Percentiles rank a stretch among this genome's conserved stretches.
These are phyloP conservation scores for Bjerkandera adusta DNA, from an alignment of 1,284 basidiomycete genomes.

Conservation along the genomic window DNA sequence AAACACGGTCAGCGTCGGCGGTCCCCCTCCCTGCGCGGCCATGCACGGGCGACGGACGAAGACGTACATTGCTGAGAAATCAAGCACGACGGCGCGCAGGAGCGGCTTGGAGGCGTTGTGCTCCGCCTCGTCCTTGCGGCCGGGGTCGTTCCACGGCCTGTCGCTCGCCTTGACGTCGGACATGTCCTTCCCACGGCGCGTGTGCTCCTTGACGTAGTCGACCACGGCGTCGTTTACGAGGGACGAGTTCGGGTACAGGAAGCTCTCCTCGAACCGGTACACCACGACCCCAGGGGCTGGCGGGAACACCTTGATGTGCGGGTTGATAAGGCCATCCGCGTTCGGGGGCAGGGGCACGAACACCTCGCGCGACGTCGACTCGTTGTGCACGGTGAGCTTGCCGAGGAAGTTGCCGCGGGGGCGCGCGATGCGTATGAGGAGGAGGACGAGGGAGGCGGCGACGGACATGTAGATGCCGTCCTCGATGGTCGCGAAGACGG, in stretches of 20 bases:
- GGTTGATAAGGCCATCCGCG: constrained; percentile 56
- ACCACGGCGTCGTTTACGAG: constrained; percentile 76
- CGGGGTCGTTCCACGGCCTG: constrained; percentile 94
- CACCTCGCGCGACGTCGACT: constrained; percentile 56
- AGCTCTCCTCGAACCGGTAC: constrained; percentile 92
- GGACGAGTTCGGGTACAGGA: constrained; percentile 91
- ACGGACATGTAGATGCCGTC: constrained; percentile 93
- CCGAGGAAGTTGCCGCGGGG: constrained; percentile 92
- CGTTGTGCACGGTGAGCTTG: constrained; percentile 40
- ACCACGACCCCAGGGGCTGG: constrained; percentile 87
- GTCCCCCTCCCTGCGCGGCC: background rate
- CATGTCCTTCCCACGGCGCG: constrained; percentile 75
- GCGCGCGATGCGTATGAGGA: constrained; percentile 89
- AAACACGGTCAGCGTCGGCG: too few relatives aligned
- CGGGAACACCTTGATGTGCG: constrained; percentile 71
- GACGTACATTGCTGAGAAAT: constrained; percentile 84
- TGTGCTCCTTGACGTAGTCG: constrained; percentile 77
- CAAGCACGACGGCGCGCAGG: constrained; percentile 85
- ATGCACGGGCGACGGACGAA: too few relatives aligned
- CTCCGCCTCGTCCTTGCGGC: constrained; percentile 42
- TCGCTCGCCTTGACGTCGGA: constrained; percentile 60
- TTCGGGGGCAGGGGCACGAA: constrained; percentile 75
- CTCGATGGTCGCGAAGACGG: constrained; percentile 86
- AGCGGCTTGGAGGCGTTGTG: constrained; percentile 59
- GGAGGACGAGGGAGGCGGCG: constrained; percentile 71